Base-by-base conservation (phyloP, 2,329 filamentous ascomycete genomes). In the Spiromastix sp. region DNA sequence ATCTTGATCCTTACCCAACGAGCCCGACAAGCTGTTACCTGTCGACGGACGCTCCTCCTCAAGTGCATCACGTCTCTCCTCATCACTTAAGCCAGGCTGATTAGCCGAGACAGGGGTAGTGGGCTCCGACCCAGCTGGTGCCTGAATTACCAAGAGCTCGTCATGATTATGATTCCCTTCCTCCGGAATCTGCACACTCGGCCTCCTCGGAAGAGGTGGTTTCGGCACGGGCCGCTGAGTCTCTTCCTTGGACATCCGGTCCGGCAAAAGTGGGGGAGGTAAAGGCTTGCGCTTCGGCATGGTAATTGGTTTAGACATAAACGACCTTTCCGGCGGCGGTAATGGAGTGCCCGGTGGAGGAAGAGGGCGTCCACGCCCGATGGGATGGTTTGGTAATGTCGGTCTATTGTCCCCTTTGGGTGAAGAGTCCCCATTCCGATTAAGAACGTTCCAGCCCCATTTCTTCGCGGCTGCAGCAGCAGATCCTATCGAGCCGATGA, bases 281-380 rank as follows among this genome's bases (percentile, higher is more conserved):
- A 80, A 59, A 2, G 76, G 69, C 48, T 81, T 85, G n/a, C 80
- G 68, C 51, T 74, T 79, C 3, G 78, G 73, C 1, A 78, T 66
- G 18, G 66, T 66, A 39, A 67, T 71, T 11, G 71, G 64, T 31
- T 69, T 71, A 29, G 72, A 70, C 49, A 72, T 75, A 5, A 73
- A 49, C 4, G 48, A 70, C 36, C 68, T 72, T 22, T 77, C 74
- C 1, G 79, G 80, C 27, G 68, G 74, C 2, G 86, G 85, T 1
- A 93, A 67, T 3, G 86, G 85, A 29, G 72, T 78, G 2, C 85
- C 86, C 2, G 81, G 83, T 6, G 85, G 85, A 30, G 85, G 85
- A 12, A 93, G 64, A 1, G 85, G 85, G 47, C 81, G 79, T 0
- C 85, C 85, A 25, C 85, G 73, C 1, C 86, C 86, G 65, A 93